Evolutionary conservation across 495 filamentous ascomycete species (phyloP).

Genomic region (Friedmanniomyces endolithicus): DNA sequence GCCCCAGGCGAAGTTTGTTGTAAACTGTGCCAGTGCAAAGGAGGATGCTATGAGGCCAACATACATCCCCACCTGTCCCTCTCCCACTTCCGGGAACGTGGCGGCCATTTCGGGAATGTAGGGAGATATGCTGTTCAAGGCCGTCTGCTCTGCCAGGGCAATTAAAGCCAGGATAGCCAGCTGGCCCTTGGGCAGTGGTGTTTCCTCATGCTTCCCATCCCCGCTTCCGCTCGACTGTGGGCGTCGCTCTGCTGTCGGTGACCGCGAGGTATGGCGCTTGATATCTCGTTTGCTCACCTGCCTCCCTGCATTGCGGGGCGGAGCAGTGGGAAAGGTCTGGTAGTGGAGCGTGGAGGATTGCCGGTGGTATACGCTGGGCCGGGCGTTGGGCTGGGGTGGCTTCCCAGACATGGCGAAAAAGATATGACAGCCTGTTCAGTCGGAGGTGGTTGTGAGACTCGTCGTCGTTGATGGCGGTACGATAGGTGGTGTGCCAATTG

Average conservation of each 20-base stretch:
- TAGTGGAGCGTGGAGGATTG: slow-evolving; percentile 70
- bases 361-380: slow-evolving; percentile 29
- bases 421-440: background rate
- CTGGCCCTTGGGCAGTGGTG: slow-evolving; percentile 71
- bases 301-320: slow-evolving; percentile 61
- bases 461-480: too few species aligned
- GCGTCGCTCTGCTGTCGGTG: background rate
- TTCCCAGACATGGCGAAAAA: background rate
- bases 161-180: slow-evolving; percentile 76
- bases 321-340: slow-evolving; percentile 87
- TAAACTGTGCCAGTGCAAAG: slow-evolving; percentile 84
- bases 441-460: background rate
- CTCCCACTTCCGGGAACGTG: slow-evolving; percentile 66
- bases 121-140: slow-evolving; percentile 89
- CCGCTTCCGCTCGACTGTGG: background rate
- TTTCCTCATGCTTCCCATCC: slow-evolving; percentile 29
- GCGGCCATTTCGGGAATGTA: slow-evolving; percentile 89
- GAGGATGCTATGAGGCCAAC: slow-evolving; percentile 79
- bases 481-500: too few species aligned
- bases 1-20: slow-evolving; percentile 90
- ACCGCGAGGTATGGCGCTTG: background rate
- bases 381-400: background rate
- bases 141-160: slow-evolving; percentile 85
- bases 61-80: slow-evolving; percentile 65
- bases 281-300: slow-evolving; percentile 25